Evolutionary conservation across 1,284 basidiomycete species (phyloP), one percentile per base, ranked within the genome.

Genomic region (Erythrobasidium hasegawianum): DNA sequence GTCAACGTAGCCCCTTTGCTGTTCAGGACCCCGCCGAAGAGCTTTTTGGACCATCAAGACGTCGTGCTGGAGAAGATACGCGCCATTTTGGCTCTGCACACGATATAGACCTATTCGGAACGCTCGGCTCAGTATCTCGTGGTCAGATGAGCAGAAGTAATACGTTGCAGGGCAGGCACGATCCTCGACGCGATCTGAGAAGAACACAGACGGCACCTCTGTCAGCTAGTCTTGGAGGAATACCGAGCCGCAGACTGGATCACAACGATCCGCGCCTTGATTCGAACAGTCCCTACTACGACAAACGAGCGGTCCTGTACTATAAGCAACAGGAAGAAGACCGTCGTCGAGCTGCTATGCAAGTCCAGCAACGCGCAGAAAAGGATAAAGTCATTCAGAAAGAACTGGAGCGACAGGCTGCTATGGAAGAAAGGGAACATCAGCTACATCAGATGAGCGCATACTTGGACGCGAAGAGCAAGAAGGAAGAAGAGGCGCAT

Each of bases 211-310:
- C 43, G 8, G 43, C 43, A 8, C 16, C 43, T 33, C 33, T 33
- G 33, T 33, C 33, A 5, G 33, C 33, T 33, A 33, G 33, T 33
- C 33, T 47, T 47, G 43, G 43, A 18, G 43, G 22, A n/a, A 24
- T n/a, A 18, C 43, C 43, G 43, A 47, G 43, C 43, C 43, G 43
- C 20, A n/a, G 26, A 27, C 50, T 53, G 9, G 22, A n/a, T 27
- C 16, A n/a, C 9, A 27, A 57, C 45, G 62, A 65, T 41, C 56
- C 62, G 1, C 55, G 62, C 22, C 29, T 65, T 16, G 47, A 65
- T 41, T 55, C 62, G 9, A 38, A 49, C 18, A 26, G 33, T 43
- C 26, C 26, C 2, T 50, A 29, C 11, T 65, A 58, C 24, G 55
- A 65, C 14, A 29, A 33, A 2, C 20, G 33, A 26, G 55, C 27